phyloP scores from a whole-genome alignment of 78 protist genomes.

The Dictyostelium firmibasis region DNA sequence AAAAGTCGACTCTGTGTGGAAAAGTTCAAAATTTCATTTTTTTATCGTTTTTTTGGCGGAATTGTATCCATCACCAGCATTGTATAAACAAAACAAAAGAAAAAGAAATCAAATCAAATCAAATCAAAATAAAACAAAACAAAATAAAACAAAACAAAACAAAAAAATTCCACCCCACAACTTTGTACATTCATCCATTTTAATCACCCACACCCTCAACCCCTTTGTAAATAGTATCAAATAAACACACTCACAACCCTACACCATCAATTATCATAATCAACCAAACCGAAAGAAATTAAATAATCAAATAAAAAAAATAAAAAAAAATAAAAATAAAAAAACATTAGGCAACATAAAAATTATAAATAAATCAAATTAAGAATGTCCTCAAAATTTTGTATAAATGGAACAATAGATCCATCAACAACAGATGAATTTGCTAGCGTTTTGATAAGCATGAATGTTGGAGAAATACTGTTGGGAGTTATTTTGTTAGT shows the following conservation, averaged over 20 bases:
- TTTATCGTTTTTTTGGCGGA: not conserved
- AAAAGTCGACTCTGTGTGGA: too few relatives aligned
- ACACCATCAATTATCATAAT: not conserved
- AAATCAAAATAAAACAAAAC: not conserved
- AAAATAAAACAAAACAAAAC: not conserved
- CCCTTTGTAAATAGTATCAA: not conserved
- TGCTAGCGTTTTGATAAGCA: not conserved
- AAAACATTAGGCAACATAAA: not conserved
- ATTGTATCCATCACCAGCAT: not conserved
- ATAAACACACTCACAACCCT: not conserved
- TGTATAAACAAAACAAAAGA: not conserved
- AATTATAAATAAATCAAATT: not conserved
- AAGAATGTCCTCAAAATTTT: constrained; percentile 1
- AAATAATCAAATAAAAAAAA: too few relatives aligned
- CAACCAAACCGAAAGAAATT: not conserved
- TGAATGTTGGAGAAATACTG: constrained; percentile 9
- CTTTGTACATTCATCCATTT: not conserved
- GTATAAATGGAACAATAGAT: constrained; percentile 57
- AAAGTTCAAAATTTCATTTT: not conserved
- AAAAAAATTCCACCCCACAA: not conserved
- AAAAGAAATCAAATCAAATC: not conserved
- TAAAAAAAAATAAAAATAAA: not conserved
- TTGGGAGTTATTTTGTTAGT: constrained; percentile 48
- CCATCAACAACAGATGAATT: constrained; percentile 21
- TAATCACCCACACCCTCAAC: not conserved